Percentiles rank a stretch among this genome's conserved stretches.
phyloP scores from a whole-genome alignment of 148 eudicot genomes.

The Rhododendron ferrugineum region DNA sequence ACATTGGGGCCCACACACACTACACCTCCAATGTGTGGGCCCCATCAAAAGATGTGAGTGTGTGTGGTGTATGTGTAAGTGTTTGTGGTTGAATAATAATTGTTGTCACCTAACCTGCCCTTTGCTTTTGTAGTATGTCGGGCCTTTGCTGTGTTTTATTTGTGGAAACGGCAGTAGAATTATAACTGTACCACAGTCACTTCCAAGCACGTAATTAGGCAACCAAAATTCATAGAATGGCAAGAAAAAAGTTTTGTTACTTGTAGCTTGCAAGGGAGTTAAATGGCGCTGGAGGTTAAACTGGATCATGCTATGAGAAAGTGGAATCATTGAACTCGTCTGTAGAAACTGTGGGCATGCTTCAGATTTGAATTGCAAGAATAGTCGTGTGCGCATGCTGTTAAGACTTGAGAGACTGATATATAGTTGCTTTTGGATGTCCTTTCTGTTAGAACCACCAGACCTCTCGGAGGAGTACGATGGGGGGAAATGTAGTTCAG shows the following conservation, averaged over 20 bases:
- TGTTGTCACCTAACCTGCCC: conserved; percentile 6
- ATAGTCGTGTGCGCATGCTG: neutral
- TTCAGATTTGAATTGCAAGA: neutral
- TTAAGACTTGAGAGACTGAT: neutral
- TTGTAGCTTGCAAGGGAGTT: neutral
- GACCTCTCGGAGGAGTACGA: neutral
- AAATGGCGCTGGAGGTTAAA: neutral
- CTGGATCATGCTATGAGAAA: neutral
- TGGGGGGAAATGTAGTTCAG: neutral
- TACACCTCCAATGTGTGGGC: no score
- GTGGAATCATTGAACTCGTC: neutral
- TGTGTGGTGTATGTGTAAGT: no score
- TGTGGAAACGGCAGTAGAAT: neutral
- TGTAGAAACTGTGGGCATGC: neutral
- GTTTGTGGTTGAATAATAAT: no score
- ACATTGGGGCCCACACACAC: no score
- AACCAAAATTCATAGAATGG: neutral
- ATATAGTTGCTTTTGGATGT: neutral
- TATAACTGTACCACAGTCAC: neutral
- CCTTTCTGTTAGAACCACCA: neutral
- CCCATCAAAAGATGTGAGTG: no score
- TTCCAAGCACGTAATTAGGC: neutral
- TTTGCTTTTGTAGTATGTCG: neutral
- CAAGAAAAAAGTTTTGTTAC: neutral
- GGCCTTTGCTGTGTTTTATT: neutral